Evolutionary conservation across 139 green algal genomes (phyloP), one percentile per base, ranked within the genome.

Genomic region (Coelastrella sp.): DNA sequence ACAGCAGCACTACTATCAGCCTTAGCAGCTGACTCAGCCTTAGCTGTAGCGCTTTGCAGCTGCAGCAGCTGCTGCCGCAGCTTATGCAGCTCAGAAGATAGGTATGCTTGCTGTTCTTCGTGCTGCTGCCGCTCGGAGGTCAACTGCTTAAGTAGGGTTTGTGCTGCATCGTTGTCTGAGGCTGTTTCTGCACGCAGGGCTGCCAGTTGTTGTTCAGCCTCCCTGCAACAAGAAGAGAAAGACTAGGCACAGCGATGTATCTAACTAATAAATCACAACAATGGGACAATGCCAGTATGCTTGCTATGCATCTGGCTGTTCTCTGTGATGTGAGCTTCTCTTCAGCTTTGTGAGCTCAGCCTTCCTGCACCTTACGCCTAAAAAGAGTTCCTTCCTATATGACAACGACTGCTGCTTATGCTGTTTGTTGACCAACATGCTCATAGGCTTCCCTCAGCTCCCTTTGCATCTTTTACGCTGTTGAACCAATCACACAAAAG

Each of bases 21-120:
- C 56, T 87, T 86, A 5, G 87, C 87, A 13, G 87, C 64, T 20
- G 64, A 71, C 17, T 86, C 76, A 10, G 87, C 54, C 16, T 74
- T 73, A 5, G 32, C 19, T 32, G 65, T 78, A 5, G 78, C 77
- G 8, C n/a, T 7, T 78, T 91, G 87, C 19, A 91, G 65, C 64
- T 64, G 19, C 64, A 73, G 79, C 77, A 91, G n/a, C 87, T 90
- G 77, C 86, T 88, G 83, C 47, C 83, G 54, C 4, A 88, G 17
- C 8, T 60, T 57, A 7, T 88, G 83, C 4, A 88, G 83, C 68
- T 88, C 83, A 17, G 83, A 88, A 3, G 20, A 20, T 2, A 80
- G 68, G 68, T 88, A n/a, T 4, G 66, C 68, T 22, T 74, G n/a
- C 32, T 87, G 81, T 56, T 89, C 84, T 61, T 89, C 71, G 14